These are phyloP conservation scores for Mycena venus DNA, from an alignment of 768 basidiomycete genomes.

Conservation along the genomic window DNA sequence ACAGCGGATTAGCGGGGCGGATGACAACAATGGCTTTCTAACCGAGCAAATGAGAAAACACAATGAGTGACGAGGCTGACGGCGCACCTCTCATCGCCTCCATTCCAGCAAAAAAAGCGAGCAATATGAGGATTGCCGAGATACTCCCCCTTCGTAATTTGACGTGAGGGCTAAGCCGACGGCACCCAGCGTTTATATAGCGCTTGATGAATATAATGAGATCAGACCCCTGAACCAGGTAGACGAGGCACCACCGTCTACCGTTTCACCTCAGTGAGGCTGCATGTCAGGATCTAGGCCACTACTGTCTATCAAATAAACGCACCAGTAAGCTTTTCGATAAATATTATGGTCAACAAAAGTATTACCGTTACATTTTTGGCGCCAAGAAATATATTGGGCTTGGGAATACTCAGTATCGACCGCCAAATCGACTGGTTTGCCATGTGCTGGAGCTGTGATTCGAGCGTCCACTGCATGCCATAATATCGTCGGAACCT, in stretches of 20 bases:
- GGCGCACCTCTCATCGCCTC: constrained; percentile 4
- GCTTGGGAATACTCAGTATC: constrained; percentile 17
- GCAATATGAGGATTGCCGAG: constrained; percentile 17
- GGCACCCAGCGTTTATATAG: constrained; percentile 3
- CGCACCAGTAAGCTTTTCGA: not conserved
- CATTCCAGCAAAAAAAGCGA: constrained; percentile 9
- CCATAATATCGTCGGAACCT: not conserved
- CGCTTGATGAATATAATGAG: not conserved
- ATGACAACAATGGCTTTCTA: constrained; percentile 20
- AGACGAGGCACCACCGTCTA: not conserved
- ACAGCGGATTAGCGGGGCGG: constrained; percentile 9
- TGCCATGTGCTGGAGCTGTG: constrained; percentile 23
- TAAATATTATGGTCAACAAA: not conserved
- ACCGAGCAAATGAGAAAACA: not conserved
- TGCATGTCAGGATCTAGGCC: not conserved
- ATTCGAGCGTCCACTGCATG: constrained; percentile 20
- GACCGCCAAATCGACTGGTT: constrained; percentile 17
- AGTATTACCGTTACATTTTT: constrained; percentile 12
- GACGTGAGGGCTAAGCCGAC: constrained; percentile 18
- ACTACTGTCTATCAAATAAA: not conserved
- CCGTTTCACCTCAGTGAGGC: constrained; percentile 5
- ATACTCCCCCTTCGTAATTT: constrained; percentile 26
- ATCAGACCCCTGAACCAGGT: not conserved
- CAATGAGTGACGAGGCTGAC: not conserved
- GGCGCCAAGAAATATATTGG: constrained; percentile 15